Conservation (phyloP, 331 rosid species). For the Telfairia occidentalis region DNA sequence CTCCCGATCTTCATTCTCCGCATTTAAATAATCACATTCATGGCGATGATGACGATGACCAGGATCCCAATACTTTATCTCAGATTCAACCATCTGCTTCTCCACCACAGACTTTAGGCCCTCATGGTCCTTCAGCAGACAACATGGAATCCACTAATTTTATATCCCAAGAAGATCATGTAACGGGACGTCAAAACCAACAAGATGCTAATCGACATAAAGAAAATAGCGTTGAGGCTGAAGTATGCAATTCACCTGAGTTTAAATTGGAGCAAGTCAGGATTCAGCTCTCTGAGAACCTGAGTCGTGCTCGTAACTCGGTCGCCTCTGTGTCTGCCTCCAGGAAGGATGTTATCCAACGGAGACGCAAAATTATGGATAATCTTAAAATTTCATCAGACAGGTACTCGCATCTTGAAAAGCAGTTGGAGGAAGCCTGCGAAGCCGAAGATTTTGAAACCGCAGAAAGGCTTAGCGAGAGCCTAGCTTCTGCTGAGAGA, state of each 20-base stretch:
- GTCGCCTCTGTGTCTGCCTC: conserved; percentile 37
- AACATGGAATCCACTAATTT: neutral
- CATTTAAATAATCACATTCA: neutral
- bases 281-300: conserved; percentile 42
- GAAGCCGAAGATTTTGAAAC: conserved; percentile 76
- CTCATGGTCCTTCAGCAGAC: neutral
- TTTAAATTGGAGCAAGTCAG: conserved; percentile 26
- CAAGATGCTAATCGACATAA: neutral
- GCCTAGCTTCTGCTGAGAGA: conserved; percentile 44
- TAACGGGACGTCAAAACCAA: neutral
- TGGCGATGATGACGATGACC: conserved; percentile 8
- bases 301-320: conserved; percentile 29
- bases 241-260: conserved; percentile 19
- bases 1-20: neutral
- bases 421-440: conserved; percentile 58
- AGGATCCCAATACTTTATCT: neutral
- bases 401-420: conserved; percentile 39
- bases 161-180: neutral
- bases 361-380: conserved; percentile 36
- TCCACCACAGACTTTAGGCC: neutral
- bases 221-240: neutral
- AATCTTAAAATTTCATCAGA: conserved; percentile 30
- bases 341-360: conserved; percentile 48
- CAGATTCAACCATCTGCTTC: conserved; percentile 1
- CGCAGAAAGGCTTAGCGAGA: conserved; percentile 56